A percentile compares a stretch with the other conserved stretches of the same genome.
Conservation (phyloP, 140 eudicot species). For the Stevia rebaudiana region DNA sequence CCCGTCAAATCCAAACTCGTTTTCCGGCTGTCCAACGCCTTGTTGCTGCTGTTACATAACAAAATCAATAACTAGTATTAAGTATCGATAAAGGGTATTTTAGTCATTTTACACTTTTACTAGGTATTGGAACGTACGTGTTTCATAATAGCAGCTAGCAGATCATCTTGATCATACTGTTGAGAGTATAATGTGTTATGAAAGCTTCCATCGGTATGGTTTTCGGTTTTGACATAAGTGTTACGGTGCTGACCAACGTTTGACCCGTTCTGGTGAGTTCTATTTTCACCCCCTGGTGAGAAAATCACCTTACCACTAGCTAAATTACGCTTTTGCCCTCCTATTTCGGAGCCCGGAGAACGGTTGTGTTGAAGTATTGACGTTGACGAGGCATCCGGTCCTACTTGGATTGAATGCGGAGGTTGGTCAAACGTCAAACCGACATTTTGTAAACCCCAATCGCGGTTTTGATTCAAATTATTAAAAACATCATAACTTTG, state of each 20-base stretch:
- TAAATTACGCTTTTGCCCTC: slow-evolving; percentile 25
- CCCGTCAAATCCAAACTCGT: slow-evolving; percentile 72
- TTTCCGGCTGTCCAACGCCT: slow-evolving; percentile 46
- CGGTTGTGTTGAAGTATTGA: slow-evolving; percentile 1
- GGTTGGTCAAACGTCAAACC: slow-evolving; percentile 45
- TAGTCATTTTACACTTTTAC: not conserved
- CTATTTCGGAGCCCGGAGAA: not conserved
- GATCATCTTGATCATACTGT: slow-evolving; percentile 74
- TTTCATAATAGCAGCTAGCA: slow-evolving; percentile 69
- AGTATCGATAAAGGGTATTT: slow-evolving; percentile 4
- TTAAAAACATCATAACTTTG: slow-evolving; percentile 54
- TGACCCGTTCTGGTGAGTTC: slow-evolving; percentile 27
- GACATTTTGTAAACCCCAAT: slow-evolving; percentile 62
- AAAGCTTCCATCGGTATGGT: slow-evolving; percentile 38
- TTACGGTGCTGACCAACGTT: slow-evolving; percentile 38
- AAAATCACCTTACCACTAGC: slow-evolving; percentile 35
- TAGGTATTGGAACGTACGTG: slow-evolving; percentile 40
- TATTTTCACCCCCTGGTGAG: slow-evolving; percentile 32
- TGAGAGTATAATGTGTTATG: slow-evolving; percentile 37
- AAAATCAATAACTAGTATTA: not conserved
- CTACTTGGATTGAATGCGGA: slow-evolving; percentile 40
- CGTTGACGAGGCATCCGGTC: not conserved
- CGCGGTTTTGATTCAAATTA: slow-evolving; percentile 52
- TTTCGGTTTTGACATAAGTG: slow-evolving; percentile 47
- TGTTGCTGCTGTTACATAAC: slow-evolving; percentile 31